These are phyloP conservation scores for Puccinia hordei DNA, from an alignment of 1,284 basidiomycete genomes.

Conservation along the genomic window DNA sequence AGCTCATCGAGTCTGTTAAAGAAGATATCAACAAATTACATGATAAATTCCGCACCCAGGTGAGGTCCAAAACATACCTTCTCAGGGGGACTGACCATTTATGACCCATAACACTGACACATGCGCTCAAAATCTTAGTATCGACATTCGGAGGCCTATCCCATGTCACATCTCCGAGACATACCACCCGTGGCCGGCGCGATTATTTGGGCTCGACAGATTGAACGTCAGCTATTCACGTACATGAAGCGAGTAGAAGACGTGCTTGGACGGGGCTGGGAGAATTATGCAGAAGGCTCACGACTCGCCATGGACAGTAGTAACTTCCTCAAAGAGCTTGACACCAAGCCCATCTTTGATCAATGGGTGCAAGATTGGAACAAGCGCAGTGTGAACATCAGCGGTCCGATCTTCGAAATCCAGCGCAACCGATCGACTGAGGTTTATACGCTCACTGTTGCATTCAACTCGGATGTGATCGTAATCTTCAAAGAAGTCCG, in stretches of 20 bases:
- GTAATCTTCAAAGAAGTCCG: constrained; percentile 97
- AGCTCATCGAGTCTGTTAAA: constrained; percentile 94
- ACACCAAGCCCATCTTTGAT: constrained; percentile 88
- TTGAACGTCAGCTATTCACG: constrained; percentile 89
- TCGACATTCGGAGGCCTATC: constrained; percentile 89
- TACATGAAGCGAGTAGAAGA: constrained; percentile 99
- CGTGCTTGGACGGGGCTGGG: constrained; percentile 97
- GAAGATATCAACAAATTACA: constrained; percentile 94
- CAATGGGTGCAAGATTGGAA: constrained; percentile 96
- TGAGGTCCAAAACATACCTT: background rate
- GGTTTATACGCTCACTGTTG: constrained; percentile 80
- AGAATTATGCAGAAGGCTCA: constrained; percentile 97
- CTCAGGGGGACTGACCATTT: background rate
- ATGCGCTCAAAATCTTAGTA: constrained; percentile 72
- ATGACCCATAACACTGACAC: background rate
- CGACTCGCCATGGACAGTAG: constrained; percentile 87
- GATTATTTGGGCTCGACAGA: constrained; percentile 97
- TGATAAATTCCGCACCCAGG: constrained; percentile 67
- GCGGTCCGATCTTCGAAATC: constrained; percentile 95
- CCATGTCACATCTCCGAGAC: constrained; percentile 98
- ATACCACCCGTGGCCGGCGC: constrained; percentile 94
- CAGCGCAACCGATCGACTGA: constrained; percentile 71
- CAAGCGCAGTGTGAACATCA: constrained; percentile 84
- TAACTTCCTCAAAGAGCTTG: constrained; percentile 92
- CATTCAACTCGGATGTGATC: constrained; percentile 97